A percentile compares a stretch with the other conserved stretches of the same genome.
These are phyloP conservation scores for Cladosporium cucumerinum DNA, from an alignment of 2,329 filamentous ascomycete genomes.

Conservation along the genomic window DNA sequence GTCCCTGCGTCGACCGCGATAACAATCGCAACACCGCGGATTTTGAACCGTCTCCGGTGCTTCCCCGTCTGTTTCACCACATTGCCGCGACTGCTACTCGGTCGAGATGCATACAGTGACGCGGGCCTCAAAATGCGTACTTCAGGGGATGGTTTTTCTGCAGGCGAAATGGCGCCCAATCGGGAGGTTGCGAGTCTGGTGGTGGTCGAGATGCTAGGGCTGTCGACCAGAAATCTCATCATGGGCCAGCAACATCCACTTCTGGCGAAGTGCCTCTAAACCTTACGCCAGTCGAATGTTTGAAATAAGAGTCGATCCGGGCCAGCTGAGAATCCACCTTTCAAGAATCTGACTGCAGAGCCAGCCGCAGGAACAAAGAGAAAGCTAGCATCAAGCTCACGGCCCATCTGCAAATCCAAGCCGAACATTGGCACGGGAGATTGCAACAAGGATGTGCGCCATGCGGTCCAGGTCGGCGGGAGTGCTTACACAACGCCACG, in stretches of 20 bases:
- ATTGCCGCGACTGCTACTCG: background rate
- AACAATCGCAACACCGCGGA: background rate
- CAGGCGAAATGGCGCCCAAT: background rate
- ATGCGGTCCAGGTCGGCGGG: background rate
- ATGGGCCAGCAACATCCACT: background rate
- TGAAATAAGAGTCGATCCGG: background rate
- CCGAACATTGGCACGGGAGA: slow-evolving; percentile 12
- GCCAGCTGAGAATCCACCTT: background rate
- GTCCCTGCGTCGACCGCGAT: slow-evolving; percentile 1
- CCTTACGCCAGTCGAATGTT: background rate
- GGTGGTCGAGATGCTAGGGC: background rate
- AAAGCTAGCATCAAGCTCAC: background rate
- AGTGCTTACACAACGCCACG: slow-evolving; percentile 3
- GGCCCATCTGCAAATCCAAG: background rate
- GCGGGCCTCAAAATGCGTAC: background rate
- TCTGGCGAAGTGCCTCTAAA: background rate
- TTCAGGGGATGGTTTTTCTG: background rate
- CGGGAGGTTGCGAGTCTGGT: background rate
- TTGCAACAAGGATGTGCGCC: background rate
- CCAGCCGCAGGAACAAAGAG: slow-evolving; percentile 9
- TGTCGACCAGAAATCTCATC: background rate
- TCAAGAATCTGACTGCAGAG: slow-evolving; percentile 12
- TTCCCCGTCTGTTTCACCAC: slow-evolving; percentile 1
- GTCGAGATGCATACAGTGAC: slow-evolving; percentile 1
- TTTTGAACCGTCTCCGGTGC: slow-evolving; percentile 1